Conservation (phyloP, 2,329 filamentous ascomycete genomes). For the Coniochaeta hoffmannii region DNA sequence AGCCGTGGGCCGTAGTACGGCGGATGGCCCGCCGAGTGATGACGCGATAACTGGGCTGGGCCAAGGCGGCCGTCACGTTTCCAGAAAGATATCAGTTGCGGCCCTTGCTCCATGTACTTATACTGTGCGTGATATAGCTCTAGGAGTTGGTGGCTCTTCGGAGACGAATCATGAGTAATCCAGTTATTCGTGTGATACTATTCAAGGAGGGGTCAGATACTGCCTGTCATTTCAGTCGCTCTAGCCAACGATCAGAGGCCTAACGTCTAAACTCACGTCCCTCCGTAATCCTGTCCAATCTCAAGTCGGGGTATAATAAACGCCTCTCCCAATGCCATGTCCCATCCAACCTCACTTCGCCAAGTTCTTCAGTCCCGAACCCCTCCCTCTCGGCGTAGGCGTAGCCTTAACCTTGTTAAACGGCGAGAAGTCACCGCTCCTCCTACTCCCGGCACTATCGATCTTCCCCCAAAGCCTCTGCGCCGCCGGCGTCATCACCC, state of each 20-base stretch:
- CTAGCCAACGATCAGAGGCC: neutral
- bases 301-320: neutral
- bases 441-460: slow-evolving; percentile 28
- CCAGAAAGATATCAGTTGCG: neutral
- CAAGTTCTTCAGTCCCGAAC: slow-evolving; percentile 26
- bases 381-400: slow-evolving; percentile 29
- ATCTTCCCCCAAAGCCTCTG: slow-evolving; percentile 60
- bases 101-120: neutral
- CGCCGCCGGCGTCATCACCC: slow-evolving; percentile 64
- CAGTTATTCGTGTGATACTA: neutral
- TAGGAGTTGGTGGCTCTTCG: neutral
- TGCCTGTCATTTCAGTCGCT: neutral
- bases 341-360: slow-evolving; percentile 16
- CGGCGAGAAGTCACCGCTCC: slow-evolving; percentile 23
- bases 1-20: neutral
- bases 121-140: neutral
- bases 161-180: neutral
- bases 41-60: neutral
- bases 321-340: neutral
- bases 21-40: neutral
- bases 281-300: neutral
- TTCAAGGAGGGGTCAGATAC: neutral
- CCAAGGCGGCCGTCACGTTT: neutral
- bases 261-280: neutral
- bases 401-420: slow-evolving; percentile 23